Base-by-base conservation (phyloP, 148 eudicot genomes). In the Camellia granthamiana region DNA sequence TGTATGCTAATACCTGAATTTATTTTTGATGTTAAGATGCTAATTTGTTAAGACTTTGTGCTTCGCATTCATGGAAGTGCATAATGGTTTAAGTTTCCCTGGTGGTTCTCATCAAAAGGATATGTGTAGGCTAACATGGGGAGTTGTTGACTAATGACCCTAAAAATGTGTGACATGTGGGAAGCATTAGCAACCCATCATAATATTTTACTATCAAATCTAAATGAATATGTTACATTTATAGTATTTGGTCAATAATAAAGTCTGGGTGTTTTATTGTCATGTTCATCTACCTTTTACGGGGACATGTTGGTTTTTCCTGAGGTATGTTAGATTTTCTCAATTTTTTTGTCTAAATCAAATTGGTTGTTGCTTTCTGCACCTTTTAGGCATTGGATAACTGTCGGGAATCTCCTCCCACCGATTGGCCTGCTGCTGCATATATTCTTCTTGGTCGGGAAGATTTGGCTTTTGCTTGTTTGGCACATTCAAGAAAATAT, bases 361-460 rank as follows among this genome's bases (percentile, higher is more conserved):
- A 75, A 71, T 0, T 49, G 67, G 44, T 19, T 55, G 23, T 21
- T 73, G 13, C 44, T 43, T 74, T 76, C 30, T 83, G 41, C 64
- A 23, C 67, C 54, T 47, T 60, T 12, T 80, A 97, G 99, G 97
- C 92, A 69, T 81, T 97, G 86, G 95, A 91, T 79, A 94, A 85
- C 82, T 97, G 99, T 78, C 98, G 98, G 49, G 99, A 97, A 79
- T 94, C 91, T 86, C 98, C 99, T 79, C 98, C 99, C 30, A 85
- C 90, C 56, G 92, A 93, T 79, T 97, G 99, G 99, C 99, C 99
- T 78, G 90, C 93, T 77, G 92, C 97, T 88, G 99, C 98, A 7
- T 97, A 97, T 88, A 88, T 94, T 85, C 97, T 97, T 84, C 95
- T 97, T 89, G 98, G 98, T 52, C 91, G 99, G 58, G 97, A 97